phyloP scores from a whole-genome alignment of 129 eudicot species.

The Heracleum sosnowskyi region DNA sequence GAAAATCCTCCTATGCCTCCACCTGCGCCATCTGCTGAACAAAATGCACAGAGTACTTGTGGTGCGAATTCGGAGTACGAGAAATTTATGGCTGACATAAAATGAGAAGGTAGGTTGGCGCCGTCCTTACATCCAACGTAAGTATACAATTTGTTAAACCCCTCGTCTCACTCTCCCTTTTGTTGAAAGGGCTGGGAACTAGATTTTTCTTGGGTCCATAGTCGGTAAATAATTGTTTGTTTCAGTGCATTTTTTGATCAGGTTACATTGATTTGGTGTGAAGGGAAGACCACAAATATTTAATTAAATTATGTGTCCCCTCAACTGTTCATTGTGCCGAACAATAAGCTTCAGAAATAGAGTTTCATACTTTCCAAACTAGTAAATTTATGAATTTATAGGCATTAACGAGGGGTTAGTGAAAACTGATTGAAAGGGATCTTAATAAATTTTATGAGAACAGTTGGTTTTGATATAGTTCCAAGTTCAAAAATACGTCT shows the following conservation, averaged over 20 bases:
- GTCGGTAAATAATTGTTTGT: not conserved
- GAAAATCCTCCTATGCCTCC: constrained; percentile 53
- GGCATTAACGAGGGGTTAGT: not conserved
- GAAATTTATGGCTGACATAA: constrained; percentile 88
- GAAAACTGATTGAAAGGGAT: not conserved
- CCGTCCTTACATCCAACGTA: constrained; percentile 15
- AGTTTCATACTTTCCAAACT: too few relatives aligned
- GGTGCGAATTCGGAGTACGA: constrained; percentile 71
- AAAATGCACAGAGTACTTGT: constrained; percentile 31
- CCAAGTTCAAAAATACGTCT: not conserved
- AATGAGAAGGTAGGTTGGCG: constrained; percentile 23
- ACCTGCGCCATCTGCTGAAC: constrained; percentile 48
- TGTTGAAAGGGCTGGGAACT: not conserved
- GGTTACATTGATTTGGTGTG: not conserved
- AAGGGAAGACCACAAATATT: not conserved
- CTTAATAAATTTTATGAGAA: not conserved
- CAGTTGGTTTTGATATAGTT: not conserved
- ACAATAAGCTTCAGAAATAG: too few relatives aligned
- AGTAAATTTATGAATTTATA: too few relatives aligned
- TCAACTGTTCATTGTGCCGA: too few relatives aligned
- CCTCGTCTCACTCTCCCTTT: not conserved
- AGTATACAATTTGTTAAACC: constrained; percentile 18
- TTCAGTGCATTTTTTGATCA: not conserved
- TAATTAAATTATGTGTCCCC: not conserved
- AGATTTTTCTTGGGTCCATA: not conserved